A percentile compares a stretch with the other conserved stretches of the same genome.
Evolutionary conservation across 2,329 filamentous ascomycete species (phyloP).

Genomic region (Cercospora sp.): DNA sequence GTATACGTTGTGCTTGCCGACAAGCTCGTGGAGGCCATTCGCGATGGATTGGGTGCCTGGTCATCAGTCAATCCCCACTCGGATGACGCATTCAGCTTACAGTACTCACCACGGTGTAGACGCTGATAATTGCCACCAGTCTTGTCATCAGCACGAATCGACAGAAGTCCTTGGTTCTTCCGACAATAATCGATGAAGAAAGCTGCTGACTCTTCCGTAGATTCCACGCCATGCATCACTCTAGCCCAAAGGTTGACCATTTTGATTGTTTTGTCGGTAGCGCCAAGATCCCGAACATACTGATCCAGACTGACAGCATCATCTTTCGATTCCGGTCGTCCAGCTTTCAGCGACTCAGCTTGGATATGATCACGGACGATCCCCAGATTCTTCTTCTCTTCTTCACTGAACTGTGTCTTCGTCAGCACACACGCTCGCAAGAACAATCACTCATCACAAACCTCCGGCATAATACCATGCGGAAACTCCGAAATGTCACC

Average conservation of each 20-base stretch:
- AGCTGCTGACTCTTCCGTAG: constrained; percentile 51
- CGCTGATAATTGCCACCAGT: constrained; percentile 44
- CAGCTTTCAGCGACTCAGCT: constrained; percentile 39
- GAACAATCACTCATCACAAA: background rate
- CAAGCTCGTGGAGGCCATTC: constrained; percentile 7
- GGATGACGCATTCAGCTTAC: background rate
- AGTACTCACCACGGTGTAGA: background rate
- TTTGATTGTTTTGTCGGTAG: constrained; percentile 36
- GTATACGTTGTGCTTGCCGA: constrained; percentile 11
- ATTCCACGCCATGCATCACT: constrained; percentile 53
- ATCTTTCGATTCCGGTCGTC: constrained; percentile 33
- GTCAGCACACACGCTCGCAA: background rate
- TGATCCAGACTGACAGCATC: constrained; percentile 44
- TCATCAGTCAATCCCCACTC: background rate
- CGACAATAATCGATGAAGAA: constrained; percentile 59
- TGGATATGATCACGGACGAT: constrained; percentile 41
- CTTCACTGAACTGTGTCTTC: constrained; percentile 8
- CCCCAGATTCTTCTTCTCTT: constrained; percentile 32
- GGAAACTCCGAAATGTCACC: constrained; percentile 28
- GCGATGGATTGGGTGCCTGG: constrained; percentile 4
- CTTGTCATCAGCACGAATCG: constrained; percentile 56
- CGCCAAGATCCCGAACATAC: constrained; percentile 39
- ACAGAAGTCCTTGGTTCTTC: constrained; percentile 52
- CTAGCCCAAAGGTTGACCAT: constrained; percentile 50
- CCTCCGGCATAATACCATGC: constrained; percentile 22